A percentile compares a stretch with the other conserved stretches of the same genome.
Evolutionary conservation across 805 yeast species (phyloP).

Genomic region (Kodamaea kaohsiungensis): DNA sequence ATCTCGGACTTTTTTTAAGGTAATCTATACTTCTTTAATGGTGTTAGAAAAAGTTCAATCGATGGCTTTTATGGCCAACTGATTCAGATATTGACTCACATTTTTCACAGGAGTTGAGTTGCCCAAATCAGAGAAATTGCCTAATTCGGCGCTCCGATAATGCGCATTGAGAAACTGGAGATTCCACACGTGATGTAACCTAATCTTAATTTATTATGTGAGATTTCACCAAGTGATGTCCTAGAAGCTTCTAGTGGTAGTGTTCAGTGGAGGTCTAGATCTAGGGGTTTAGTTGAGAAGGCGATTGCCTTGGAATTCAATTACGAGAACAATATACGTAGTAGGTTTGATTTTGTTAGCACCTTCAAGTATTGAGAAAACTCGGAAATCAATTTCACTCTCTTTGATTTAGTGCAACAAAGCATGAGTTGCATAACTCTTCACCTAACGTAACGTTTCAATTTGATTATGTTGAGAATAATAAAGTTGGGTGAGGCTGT

Average conservation of each 20-base stretch:
- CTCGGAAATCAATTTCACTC: background rate
- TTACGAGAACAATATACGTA: background rate
- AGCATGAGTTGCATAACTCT: background rate
- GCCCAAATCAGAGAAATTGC: background rate
- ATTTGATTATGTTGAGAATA: no score
- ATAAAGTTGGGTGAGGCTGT: no score
- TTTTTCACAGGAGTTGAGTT: background rate
- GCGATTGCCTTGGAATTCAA: background rate
- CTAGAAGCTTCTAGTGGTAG: background rate
- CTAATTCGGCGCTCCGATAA: background rate
- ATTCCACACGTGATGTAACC: background rate
- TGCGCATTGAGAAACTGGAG: background rate
- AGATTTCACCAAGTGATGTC: background rate
- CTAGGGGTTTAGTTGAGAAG: background rate
- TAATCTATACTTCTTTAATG: background rate
- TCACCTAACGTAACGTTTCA: background rate
- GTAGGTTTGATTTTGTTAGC: background rate
- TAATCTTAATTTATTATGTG: no score
- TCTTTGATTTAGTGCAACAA: background rate
- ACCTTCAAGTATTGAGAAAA: background rate
- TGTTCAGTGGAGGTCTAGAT: background rate
- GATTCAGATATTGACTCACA: conserved; percentile 7
- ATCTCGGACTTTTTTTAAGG: background rate
- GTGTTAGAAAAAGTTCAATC: background rate
- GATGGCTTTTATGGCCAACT: background rate